Evolutionary conservation across 1,139 yeast genomes (phyloP), one percentile per base, ranked within the genome.

Genomic region (Martiniozyma asiatica): DNA sequence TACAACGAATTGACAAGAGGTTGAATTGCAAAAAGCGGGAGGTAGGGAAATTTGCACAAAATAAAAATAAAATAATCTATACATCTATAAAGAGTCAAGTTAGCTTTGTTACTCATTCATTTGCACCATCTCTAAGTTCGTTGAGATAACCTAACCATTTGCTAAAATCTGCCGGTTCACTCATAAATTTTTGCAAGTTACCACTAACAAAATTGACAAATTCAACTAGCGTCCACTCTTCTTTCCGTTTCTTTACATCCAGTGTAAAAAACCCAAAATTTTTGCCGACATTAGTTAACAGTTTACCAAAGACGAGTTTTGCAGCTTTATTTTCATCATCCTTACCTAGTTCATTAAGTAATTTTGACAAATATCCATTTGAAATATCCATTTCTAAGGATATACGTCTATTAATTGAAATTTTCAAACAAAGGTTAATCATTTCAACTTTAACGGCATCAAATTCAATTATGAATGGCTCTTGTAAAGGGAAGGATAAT

Each of bases 161-260:
- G n/a, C n/a, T n/a, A 21, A 51, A 51, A 14, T 47, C 54, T 0
- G 32, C 31, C 2, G 32, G 31, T n/a, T 49, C 48, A 18, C 42
- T 44, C 37, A 51, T 35, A 26, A 51, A 50, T 37, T 49, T 51
- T 25, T 51, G 54, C 21, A 51, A 40, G 35, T 51, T 47, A 23
- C 41, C 41, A 6, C 50, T 39, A 24, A 51, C 44, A 22, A 43
- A 41, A 28, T 52, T 53, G 13, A 53, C 11, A 11, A 25, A 29
- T 19, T 29, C 32, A 12, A 20, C 13, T 6, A 29, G 11, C 10
- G 20, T 29, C 16, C 16, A 25, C 9, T 15, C 10, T n/a, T n/a
- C n/a, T n/a, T n/a, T n/a, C 15, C 14, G 14, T 24, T 8, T 20
- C 25, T 29, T 9, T 22, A 12, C n/a, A n/a, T n/a, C n/a, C n/a